These are phyloP conservation scores for Penicillium lividum DNA, from an alignment of 495 filamentous ascomycete species.

Conservation along the genomic window DNA sequence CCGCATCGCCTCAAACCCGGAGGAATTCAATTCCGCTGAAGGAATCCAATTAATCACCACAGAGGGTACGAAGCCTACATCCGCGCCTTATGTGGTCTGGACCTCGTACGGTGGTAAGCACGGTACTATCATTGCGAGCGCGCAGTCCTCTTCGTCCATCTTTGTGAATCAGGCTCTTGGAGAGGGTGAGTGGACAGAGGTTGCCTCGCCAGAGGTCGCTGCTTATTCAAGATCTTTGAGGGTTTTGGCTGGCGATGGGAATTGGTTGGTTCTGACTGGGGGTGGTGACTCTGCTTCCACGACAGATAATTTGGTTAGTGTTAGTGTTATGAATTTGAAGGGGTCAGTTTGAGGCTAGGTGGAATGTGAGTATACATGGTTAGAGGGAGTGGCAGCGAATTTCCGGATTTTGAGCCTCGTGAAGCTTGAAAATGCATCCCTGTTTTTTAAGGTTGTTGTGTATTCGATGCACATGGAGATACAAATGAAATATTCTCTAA, in stretches of 20 bases:
- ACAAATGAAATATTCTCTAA: too few relatives aligned
- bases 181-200: constrained; percentile 55
- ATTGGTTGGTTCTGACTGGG: constrained; percentile 29
- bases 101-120: constrained; percentile 53
- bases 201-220: constrained; percentile 44
- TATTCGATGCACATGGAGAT: too few relatives aligned
- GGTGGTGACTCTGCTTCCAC: constrained; percentile 26
- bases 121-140: constrained; percentile 60
- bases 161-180: constrained; percentile 61
- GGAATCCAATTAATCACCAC: constrained; percentile 45
- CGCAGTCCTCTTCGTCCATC: constrained; percentile 49
- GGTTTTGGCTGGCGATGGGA: constrained; percentile 37
- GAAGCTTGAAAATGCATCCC: too few relatives aligned
- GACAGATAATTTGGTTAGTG: constrained; percentile 30
- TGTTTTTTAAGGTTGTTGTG: too few relatives aligned
- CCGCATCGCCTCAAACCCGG: constrained; percentile 52
- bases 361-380: too few relatives aligned
- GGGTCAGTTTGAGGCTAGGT: neutral
- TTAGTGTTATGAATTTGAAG: constrained; percentile 35
- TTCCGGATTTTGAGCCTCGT: too few relatives aligned
- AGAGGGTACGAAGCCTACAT: constrained; percentile 51
- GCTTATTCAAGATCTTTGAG: constrained; percentile 55
- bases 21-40: constrained; percentile 47
- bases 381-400: too few relatives aligned
- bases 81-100: constrained; percentile 59